Percentiles rank a stretch among this genome's conserved stretches.
Evolutionary conservation across 305 asterid genomes (phyloP).

Genomic region (Fraxinus platypoda): DNA sequence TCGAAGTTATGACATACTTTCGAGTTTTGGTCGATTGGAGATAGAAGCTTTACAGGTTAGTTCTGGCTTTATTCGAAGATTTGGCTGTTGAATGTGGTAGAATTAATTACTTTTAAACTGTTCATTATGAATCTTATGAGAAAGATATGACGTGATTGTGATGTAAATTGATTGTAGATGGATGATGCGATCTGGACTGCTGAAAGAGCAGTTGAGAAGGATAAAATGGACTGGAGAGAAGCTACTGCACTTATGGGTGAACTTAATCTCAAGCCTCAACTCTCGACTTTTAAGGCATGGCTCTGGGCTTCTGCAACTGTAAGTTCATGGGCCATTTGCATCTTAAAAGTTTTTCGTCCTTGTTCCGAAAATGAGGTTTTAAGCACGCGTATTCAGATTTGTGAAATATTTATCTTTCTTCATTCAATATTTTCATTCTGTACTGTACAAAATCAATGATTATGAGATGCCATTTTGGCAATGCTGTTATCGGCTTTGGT

Average conservation of each 20-base stretch:
- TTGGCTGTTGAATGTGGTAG: slow-evolving; percentile 16
- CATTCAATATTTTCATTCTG: neutral
- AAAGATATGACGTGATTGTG: slow-evolving; percentile 24
- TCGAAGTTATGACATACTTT: slow-evolving; percentile 65
- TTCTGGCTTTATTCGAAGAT: slow-evolving; percentile 4
- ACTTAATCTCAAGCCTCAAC: slow-evolving; percentile 57
- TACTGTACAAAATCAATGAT: neutral
- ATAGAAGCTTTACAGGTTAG: slow-evolving; percentile 78
- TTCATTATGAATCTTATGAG: slow-evolving; percentile 1
- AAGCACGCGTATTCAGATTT: neutral
- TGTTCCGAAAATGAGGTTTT: neutral
- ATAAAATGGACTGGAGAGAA: slow-evolving; percentile 67
- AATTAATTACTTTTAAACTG: neutral
- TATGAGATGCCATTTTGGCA: neutral
- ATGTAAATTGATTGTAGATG: slow-evolving; percentile 48
- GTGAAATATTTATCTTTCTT: neutral
- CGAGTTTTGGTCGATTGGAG: slow-evolving; percentile 60
- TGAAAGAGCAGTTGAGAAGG: slow-evolving; percentile 57
- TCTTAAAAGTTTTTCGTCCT: neutral
- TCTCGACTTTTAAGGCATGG: slow-evolving; percentile 64
- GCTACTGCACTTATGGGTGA: slow-evolving; percentile 46
- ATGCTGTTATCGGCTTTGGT: neutral
- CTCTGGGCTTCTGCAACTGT: slow-evolving; percentile 92
- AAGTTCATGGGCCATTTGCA: slow-evolving; percentile 28
- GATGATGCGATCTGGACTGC: slow-evolving; percentile 86